These are phyloP conservation scores for Lyophyllum atratum DNA, from an alignment of 768 basidiomycete genomes.

Conservation along the genomic window DNA sequence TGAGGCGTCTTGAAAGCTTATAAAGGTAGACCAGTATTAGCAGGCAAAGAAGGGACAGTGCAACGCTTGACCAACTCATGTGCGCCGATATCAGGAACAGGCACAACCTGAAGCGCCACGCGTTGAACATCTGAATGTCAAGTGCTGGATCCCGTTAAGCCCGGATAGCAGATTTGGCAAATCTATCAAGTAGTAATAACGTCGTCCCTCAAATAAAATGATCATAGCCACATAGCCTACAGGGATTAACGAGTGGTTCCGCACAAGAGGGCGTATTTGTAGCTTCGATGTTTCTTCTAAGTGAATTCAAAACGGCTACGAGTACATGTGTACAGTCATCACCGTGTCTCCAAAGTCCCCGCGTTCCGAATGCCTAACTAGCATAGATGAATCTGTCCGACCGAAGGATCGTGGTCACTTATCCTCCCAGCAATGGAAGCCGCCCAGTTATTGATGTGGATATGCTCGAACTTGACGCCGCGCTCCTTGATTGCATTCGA, in stretches of 20 bases:
- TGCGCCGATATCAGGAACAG: neutral
- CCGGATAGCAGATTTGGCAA: no score
- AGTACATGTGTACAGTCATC: no score
- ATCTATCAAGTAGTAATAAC: no score
- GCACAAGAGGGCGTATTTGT: no score
- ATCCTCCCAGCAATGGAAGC: conserved; percentile 39
- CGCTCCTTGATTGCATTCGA: conserved; percentile 43
- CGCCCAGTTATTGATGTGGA: conserved; percentile 65
- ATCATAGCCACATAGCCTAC: no score
- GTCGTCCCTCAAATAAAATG: no score
- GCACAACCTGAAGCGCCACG: no score
- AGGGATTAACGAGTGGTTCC: no score
- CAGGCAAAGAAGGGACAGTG: neutral
- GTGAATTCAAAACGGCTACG: no score
- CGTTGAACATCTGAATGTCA: no score
- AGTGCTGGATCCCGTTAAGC: no score
- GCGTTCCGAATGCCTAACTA: conserved; percentile 11
- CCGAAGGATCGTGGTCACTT: conserved; percentile 66
- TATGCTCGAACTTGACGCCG: conserved; percentile 52
- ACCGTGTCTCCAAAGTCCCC: neutral
- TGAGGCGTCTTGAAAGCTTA: conserved; percentile 16
- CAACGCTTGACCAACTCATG: neutral
- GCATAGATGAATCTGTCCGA: conserved; percentile 51
- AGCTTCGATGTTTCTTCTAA: no score
- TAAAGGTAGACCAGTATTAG: conserved; percentile 9